Evolutionary conservation across 306 rosid species (phyloP).

Genomic region (Chamaecrista fasciculata): DNA sequence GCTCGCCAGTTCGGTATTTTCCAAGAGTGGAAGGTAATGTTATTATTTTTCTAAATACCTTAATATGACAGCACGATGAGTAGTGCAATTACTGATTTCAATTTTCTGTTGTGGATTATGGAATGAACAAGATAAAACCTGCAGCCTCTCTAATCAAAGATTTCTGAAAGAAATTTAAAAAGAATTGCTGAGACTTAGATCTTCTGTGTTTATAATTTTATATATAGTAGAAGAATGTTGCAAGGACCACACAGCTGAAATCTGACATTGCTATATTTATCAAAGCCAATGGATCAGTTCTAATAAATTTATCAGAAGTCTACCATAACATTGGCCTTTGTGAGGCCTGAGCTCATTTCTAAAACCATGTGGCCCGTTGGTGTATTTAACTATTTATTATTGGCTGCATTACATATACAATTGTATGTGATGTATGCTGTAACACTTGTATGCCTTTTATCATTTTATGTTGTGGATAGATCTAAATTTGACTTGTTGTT

Average conservation of each 20-base stretch:
- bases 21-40: constrained; percentile 93
- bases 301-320: not conserved
- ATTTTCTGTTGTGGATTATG: not conserved
- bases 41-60: constrained; percentile 18
- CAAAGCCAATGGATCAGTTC: not conserved
- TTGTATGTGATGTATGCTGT: constrained; percentile 3
- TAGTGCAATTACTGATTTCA: constrained; percentile 9
- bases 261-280: constrained; percentile 21
- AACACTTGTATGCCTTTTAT: not conserved
- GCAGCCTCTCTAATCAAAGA: not conserved
- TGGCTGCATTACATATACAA: not conserved
- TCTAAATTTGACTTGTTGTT: constrained; percentile 11
- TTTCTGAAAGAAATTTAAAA: constrained; percentile 21
- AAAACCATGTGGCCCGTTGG: not conserved
- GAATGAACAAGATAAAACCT: constrained; percentile 10
- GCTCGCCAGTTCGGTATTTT: constrained; percentile 86
- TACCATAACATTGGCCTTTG: not conserved
- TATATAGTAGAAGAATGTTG: not conserved
- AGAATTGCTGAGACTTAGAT: not conserved
- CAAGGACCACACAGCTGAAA: constrained; percentile 1
- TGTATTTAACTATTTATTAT: not conserved
- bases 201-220: not conserved
- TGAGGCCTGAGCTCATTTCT: not conserved
- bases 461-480: constrained; percentile 2
- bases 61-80: constrained; percentile 5